phyloP scores from a whole-genome alignment of 768 basidiomycete genomes.

The Kondoa subrosea region DNA sequence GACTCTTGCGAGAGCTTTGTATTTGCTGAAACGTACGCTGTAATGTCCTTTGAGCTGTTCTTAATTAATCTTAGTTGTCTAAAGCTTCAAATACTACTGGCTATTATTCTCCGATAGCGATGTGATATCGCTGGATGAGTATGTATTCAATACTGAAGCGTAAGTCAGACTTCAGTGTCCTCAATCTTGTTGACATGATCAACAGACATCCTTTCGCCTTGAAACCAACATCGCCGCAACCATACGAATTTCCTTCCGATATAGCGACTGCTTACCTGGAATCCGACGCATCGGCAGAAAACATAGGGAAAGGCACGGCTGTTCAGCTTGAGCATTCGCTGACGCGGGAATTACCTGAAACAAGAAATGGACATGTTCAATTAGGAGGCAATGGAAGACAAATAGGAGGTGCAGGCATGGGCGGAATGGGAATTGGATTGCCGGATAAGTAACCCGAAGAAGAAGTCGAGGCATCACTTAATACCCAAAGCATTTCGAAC shows the following conservation, averaged over 20 bases:
- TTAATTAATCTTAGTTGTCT: neutral
- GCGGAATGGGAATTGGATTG: neutral
- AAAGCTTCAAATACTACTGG: constrained; percentile 20
- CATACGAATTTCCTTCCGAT: neutral
- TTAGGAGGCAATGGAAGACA: neutral
- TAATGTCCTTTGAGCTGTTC: neutral
- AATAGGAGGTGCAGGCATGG: neutral
- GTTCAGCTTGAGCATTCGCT: neutral
- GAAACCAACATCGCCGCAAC: neutral
- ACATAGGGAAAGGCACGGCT: neutral
- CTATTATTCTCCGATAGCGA: constrained; percentile 45
- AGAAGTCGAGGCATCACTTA: too few relatives aligned
- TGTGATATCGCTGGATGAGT: constrained; percentile 38
- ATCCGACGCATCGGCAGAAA: neutral
- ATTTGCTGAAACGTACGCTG: constrained; percentile 32
- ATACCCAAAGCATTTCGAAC: too few relatives aligned
- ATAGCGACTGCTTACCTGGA: neutral
- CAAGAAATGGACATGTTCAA: neutral
- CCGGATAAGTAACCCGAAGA: too few relatives aligned
- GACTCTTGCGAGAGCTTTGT: constrained; percentile 32
- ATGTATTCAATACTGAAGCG: constrained; percentile 45
- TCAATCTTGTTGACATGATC: too few relatives aligned
- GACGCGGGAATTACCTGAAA: neutral
- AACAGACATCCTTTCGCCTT: neutral
- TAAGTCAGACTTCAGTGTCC: constrained; percentile 34